These are phyloP conservation scores for Colletotrichum caudatum DNA, from an alignment of 2,329 filamentous ascomycete species.

Conservation along the genomic window DNA sequence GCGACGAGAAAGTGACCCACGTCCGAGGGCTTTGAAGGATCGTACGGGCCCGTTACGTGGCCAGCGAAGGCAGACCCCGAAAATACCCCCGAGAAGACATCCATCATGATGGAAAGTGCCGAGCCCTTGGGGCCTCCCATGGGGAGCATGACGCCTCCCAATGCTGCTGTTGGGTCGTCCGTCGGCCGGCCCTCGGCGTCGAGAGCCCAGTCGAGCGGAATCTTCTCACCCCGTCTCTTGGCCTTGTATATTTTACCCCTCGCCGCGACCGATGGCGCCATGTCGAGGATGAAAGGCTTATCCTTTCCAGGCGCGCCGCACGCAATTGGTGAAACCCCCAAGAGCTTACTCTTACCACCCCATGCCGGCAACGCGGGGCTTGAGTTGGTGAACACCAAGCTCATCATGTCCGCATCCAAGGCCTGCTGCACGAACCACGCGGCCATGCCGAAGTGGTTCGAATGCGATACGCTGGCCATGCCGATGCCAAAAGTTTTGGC, in stretches of 20 bases:
- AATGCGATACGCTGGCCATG: conserved; percentile 80
- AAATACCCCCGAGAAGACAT: conserved; percentile 84
- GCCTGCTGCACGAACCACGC: conserved; percentile 86
- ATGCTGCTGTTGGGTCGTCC: conserved; percentile 76
- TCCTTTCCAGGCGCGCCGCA: conserved; percentile 77
- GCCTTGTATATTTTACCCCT: conserved; percentile 82
- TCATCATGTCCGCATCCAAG: conserved; percentile 77
- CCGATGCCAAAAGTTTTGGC: conserved; percentile 77
- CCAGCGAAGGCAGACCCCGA: conserved; percentile 84
- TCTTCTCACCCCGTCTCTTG: conserved; percentile 73
- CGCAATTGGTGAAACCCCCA: conserved; percentile 80
- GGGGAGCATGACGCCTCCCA: conserved; percentile 84
- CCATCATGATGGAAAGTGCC: conserved; percentile 85
- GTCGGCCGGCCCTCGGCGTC: conserved; percentile 77
- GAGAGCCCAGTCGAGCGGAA: conserved; percentile 80
- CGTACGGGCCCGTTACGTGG: conserved; percentile 81
- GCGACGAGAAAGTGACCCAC: conserved; percentile 81
- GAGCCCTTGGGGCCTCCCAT: conserved; percentile 89
- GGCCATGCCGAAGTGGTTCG: conserved; percentile 87
- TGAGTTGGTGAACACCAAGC: conserved; percentile 77
- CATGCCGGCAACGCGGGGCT: conserved; percentile 79
- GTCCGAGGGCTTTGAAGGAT: conserved; percentile 74
- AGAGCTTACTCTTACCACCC: conserved; percentile 75
- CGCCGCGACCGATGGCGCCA: conserved; percentile 77
- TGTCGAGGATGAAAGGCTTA: conserved; percentile 78